Percentiles rank a stretch among this genome's conserved stretches.
These are phyloP conservation scores for Jatropha curcas DNA, from an alignment of 345 rosid species.

Conservation along the genomic window DNA sequence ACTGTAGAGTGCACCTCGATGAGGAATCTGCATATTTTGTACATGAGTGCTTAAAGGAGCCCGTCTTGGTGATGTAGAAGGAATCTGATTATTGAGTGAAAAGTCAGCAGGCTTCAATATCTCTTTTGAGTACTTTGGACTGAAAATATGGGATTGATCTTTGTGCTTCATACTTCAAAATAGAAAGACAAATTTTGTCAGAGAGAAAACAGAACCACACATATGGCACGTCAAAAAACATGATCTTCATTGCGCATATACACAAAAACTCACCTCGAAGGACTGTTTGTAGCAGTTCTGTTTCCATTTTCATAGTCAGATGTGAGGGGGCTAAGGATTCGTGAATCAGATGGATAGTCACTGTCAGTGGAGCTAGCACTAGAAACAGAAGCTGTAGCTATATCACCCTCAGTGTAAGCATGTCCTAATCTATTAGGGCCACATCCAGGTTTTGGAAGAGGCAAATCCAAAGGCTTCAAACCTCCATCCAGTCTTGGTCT, in stretches of 20 bases:
- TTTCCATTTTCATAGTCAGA: constrained; percentile 30
- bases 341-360: constrained; percentile 25
- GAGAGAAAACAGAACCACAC: constrained; percentile 16
- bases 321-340: constrained; percentile 24
- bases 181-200: constrained; percentile 19
- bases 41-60: constrained; percentile 56
- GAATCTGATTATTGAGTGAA: constrained; percentile 47
- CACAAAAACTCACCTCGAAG: constrained; percentile 26
- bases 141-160: constrained; percentile 46
- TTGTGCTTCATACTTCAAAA: constrained; percentile 45
- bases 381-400: constrained; percentile 28
- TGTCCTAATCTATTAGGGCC: constrained; percentile 17
- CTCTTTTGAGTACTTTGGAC: constrained; percentile 57
- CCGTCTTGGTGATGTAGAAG: constrained; percentile 64
- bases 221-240: background rate
- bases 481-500: constrained; percentile 15
- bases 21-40: constrained; percentile 69
- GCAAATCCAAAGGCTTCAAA: constrained; percentile 20
- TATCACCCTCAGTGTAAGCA: constrained; percentile 24
- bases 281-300: constrained; percentile 30
- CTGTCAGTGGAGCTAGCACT: constrained; percentile 30
- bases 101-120: constrained; percentile 55
- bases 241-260: background rate
- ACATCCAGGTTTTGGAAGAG: constrained; percentile 30
- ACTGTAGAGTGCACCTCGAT: constrained; percentile 60